Conservation (phyloP, 768 basidiomycete species). For the Lyophyllum shimeji region DNA sequence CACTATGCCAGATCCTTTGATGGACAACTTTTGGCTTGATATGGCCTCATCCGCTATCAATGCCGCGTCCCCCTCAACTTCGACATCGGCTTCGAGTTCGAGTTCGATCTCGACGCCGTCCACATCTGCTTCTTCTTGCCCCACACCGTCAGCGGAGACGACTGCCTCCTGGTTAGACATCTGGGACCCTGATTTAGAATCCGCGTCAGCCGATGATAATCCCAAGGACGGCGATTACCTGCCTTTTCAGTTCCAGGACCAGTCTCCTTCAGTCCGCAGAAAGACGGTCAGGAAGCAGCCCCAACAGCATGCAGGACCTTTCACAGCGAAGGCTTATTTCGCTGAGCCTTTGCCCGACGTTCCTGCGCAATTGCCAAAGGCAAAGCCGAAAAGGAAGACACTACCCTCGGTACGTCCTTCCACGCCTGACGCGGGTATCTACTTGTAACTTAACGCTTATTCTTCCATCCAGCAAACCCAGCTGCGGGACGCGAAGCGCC, state of each 20-base stretch:
- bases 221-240: conserved; percentile 11
- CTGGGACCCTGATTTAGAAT: conserved; percentile 4
- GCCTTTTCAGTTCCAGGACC: conserved; percentile 1
- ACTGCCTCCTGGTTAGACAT: not conserved
- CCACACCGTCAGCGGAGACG: not conserved
- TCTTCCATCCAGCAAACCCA: not conserved
- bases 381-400: conserved; percentile 12
- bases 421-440: not conserved
- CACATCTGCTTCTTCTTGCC: conserved; percentile 1
- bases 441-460: not conserved
- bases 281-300: not conserved
- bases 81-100: conserved; percentile 3
- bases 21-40: conserved; percentile 10
- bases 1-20: conserved; percentile 6
- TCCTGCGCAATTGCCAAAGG: not conserved
- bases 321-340: not conserved
- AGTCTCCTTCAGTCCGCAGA: not conserved
- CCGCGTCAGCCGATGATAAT: conserved; percentile 5
- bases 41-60: not conserved
- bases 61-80: conserved; percentile 5
- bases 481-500: conserved; percentile 10
- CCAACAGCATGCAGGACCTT: not conserved
- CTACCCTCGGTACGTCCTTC: not conserved
- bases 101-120: not conserved
- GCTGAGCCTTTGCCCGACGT: not conserved